Evolutionary conservation across 2,329 filamentous ascomycete genomes (phyloP).

Genomic region (Seiridium unicorne): DNA sequence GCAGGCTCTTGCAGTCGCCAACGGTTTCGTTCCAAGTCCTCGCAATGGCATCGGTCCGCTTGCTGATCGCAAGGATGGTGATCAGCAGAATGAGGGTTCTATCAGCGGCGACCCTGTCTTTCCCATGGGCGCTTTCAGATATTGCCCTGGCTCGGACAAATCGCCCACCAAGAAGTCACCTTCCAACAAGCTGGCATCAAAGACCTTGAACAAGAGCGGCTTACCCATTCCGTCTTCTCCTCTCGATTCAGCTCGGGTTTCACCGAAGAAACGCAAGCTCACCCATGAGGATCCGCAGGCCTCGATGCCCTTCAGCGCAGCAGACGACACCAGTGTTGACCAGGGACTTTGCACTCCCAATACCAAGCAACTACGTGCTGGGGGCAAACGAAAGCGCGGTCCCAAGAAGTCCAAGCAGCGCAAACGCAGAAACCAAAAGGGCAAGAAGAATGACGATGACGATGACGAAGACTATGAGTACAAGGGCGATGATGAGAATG

Average conservation of each 20-base stretch:
- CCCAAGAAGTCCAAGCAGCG: not conserved
- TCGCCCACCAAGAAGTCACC: too few relatives aligned
- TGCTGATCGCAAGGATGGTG: not conserved
- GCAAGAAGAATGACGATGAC: not conserved
- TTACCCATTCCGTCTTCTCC: too few relatives aligned
- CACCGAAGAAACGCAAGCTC: too few relatives aligned
- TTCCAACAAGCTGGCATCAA: too few relatives aligned
- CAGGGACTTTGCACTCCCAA: not conserved
- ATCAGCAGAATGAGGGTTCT: not conserved
- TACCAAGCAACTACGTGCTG: not conserved
- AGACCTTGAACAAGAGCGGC: too few relatives aligned
- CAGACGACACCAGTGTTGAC: not conserved
- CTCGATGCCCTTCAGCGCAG: not conserved
- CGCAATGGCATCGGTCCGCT: not conserved
- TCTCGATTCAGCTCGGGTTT: too few relatives aligned
- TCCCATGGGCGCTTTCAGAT: not conserved
- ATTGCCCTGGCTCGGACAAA: not conserved
- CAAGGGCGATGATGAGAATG: not conserved
- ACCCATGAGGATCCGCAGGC: too few relatives aligned
- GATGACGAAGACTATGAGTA: not conserved
- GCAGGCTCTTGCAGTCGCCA: not conserved
- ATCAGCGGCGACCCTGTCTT: not conserved
- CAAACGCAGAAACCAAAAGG: not conserved
- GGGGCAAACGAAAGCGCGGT: not conserved
- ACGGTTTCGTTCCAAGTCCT: not conserved